Base-by-base conservation (phyloP, 2,329 filamentous ascomycete species). In the Claviceps sp. region DNA sequence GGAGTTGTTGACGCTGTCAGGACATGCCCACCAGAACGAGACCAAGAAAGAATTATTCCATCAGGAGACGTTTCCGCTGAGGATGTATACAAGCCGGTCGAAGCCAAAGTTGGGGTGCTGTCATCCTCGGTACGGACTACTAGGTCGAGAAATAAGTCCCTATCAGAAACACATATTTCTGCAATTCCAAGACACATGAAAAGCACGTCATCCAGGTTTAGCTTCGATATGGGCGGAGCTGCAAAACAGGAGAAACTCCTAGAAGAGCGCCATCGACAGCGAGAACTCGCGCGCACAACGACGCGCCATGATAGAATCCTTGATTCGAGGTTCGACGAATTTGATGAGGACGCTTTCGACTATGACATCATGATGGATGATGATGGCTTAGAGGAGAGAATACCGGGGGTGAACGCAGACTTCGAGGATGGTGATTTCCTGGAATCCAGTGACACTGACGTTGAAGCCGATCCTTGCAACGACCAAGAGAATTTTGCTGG, bases 161-260 rank as follows among this genome's bases (percentile, higher is more conserved):
- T 73, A 1, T 75, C 76, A 0, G 72, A 71, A 4, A 62, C 70
- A 2, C 76, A 74, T 6, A 62, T 71, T 2, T 77, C 75, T 6
- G 72, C 75, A 1, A 55, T 83, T 37, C 81, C 80, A 2, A 77
- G 70, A 54, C 80, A 84, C 55, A 84, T 84, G 80, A 84, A 83
- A 66, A 89, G 85, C 63, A 86, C 83, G 11, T 86, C 86, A 0
- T 88, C 85, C 0, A 74, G 86, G 14, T 90, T 91, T 62, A 90
- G 86, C 60, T 91, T 91, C 60, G 86, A 90, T 60, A 86, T 89
- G 73, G 78, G 82, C 16, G 84, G 83, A 5, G 79, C 79, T 5
- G 84, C 84, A 14, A 76, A 79, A 54, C 75, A 82, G 59, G 81
- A 84, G 64, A 84, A 82, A 64, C 64, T 85, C 40, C 69, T 89